A percentile compares a stretch with the other conserved stretches of the same genome.
Evolutionary conservation across 2,329 filamentous ascomycete genomes (phyloP).

Genomic region (Chaetomium sp.): DNA sequence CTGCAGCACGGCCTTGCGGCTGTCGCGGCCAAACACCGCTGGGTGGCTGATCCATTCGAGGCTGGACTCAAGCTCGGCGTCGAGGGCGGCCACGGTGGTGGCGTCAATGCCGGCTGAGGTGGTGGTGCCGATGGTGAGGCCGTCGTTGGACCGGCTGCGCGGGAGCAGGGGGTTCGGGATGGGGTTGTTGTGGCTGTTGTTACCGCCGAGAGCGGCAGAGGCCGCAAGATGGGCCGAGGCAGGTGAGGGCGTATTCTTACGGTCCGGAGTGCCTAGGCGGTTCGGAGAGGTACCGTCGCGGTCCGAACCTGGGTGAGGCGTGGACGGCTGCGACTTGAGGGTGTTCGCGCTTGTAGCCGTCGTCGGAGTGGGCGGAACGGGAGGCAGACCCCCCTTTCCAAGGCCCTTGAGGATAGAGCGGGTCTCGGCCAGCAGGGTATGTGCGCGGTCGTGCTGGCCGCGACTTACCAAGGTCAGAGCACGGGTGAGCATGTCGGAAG

Average conservation of each 20-base stretch:
- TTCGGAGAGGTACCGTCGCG: constrained; percentile 32
- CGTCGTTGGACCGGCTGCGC: constrained; percentile 50
- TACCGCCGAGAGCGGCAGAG: no score
- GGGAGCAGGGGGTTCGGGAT: constrained; percentile 40
- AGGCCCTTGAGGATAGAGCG: constrained; percentile 92
- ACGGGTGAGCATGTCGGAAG: constrained; percentile 93
- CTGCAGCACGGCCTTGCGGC: constrained; percentile 89
- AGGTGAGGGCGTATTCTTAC: constrained; percentile 51
- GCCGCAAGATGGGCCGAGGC: constrained; percentile 34
- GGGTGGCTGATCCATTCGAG: constrained; percentile 98
- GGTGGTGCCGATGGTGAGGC: constrained; percentile 45
- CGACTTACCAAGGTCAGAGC: constrained; percentile 85
- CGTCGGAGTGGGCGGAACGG: constrained; percentile 62
- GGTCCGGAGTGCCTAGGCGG: constrained; percentile 42
- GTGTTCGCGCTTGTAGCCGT: no score
- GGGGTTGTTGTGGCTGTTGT: constrained; percentile 24
- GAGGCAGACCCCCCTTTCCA: constrained; percentile 88
- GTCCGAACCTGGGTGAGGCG: constrained; percentile 41
- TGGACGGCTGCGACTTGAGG: constrained; percentile 41
- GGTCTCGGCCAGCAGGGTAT: constrained; percentile 88
- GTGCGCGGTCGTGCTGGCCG: constrained; percentile 87
- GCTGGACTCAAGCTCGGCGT: constrained; percentile 81
- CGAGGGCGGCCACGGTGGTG: constrained; percentile 74
- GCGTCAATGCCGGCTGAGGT: constrained; percentile 68
- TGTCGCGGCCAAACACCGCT: constrained; percentile 88